Percentiles rank a stretch among this genome's conserved stretches.
These are phyloP conservation scores for Thalia dealbata DNA, from an alignment of 176 grass and related monocot species.

Conservation along the genomic window DNA sequence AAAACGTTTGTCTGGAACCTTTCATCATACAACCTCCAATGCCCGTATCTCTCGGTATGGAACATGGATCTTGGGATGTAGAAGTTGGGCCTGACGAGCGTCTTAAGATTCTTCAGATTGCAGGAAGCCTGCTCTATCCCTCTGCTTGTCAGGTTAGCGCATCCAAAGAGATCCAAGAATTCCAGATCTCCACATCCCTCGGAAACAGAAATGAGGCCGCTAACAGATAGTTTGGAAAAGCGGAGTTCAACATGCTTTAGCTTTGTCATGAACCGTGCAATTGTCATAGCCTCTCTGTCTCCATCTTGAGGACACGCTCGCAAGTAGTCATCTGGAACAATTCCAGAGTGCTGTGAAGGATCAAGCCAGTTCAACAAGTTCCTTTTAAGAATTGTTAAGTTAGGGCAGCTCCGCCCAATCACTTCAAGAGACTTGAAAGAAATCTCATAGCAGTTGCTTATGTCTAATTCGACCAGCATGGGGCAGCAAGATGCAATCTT, in stretches of 20 bases:
- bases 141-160: conserved; percentile 56
- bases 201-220: conserved; percentile 45
- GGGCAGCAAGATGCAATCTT: conserved; percentile 43
- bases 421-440: conserved; percentile 63
- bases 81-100: conserved; percentile 53
- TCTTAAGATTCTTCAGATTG: conserved; percentile 52
- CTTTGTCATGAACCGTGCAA: conserved; percentile 79
- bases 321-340: conserved; percentile 68
- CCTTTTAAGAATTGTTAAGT: conserved; percentile 50
- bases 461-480: conserved; percentile 63
- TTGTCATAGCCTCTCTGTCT: conserved; percentile 56
- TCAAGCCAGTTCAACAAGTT: conserved; percentile 84
- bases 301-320: conserved; percentile 70
- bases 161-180: conserved; percentile 65
- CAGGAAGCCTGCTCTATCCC: conserved; percentile 56
- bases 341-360: conserved; percentile 58
- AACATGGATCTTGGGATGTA: conserved; percentile 80
- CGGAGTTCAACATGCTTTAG: conserved; percentile 70
- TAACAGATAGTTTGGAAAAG: conserved; percentile 54
- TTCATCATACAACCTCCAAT: conserved; percentile 84
- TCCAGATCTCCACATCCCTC: conserved; percentile 57
- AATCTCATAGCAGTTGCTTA: conserved; percentile 83
- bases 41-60: conserved; percentile 60
- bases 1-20: conserved; percentile 92
- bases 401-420: conserved; percentile 64